Evolutionary conservation across 2,329 filamentous ascomycete species (phyloP).

Genomic region (Epichloe typhina): DNA sequence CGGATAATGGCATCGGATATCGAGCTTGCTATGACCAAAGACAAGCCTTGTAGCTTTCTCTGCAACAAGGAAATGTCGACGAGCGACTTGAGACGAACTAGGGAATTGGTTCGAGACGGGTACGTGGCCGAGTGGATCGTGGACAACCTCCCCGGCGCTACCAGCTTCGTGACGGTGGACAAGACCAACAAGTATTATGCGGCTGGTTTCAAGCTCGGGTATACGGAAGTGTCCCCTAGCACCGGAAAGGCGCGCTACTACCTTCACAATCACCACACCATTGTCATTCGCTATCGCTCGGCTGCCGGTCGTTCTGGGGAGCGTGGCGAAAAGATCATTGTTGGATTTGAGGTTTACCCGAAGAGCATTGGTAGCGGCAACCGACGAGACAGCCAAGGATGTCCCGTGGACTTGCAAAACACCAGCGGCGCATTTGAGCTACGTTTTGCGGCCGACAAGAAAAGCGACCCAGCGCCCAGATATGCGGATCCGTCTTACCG

Average conservation of each 20-base stretch:
- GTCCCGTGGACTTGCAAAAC: slow-evolving; percentile 53
- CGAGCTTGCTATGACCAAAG: slow-evolving; percentile 63
- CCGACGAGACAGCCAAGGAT: slow-evolving; percentile 49
- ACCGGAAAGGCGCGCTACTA: slow-evolving; percentile 53
- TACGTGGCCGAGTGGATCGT: slow-evolving; percentile 92
- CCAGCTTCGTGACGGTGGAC: slow-evolving; percentile 77
- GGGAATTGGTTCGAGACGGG: slow-evolving; percentile 60
- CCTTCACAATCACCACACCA: slow-evolving; percentile 78
- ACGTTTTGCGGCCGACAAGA: slow-evolving; percentile 49
- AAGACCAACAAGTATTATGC: slow-evolving; percentile 80
- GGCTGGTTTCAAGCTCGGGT: slow-evolving; percentile 79
- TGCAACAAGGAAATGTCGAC: slow-evolving; percentile 56
- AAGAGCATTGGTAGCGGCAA: slow-evolving; percentile 59
- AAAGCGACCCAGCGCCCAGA: slow-evolving; percentile 29
- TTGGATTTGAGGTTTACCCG: slow-evolving; percentile 81
- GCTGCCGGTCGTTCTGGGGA: slow-evolving; percentile 57
- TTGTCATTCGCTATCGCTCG: slow-evolving; percentile 65
- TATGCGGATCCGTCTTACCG: slow-evolving; percentile 48
- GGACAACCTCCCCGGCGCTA: slow-evolving; percentile 80
- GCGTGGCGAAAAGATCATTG: slow-evolving; percentile 63
- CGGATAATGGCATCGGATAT: slow-evolving; percentile 77
- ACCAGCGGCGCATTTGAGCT: slow-evolving; percentile 55
- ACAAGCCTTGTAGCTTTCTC: slow-evolving; percentile 58
- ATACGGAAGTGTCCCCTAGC: slow-evolving; percentile 49
- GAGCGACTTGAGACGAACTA: slow-evolving; percentile 52